Base-by-base conservation (phyloP, 2,329 filamentous ascomycete genomes). In the Scopulariopsis brevicaulis region DNA sequence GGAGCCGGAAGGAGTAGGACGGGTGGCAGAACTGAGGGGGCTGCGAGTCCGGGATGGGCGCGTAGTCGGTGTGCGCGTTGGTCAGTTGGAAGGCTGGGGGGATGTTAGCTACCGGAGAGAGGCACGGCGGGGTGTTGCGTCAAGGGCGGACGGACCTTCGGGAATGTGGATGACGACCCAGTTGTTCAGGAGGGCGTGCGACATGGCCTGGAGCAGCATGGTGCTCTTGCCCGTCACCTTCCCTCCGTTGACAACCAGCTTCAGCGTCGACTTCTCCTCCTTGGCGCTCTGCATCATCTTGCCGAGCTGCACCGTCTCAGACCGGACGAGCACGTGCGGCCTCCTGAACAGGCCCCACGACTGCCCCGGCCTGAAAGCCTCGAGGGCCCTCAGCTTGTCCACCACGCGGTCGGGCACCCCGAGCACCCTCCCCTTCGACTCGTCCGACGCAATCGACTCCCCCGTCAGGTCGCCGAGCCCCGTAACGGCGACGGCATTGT, bases 151-250 rank as follows among this genome's bases (percentile, higher is more conserved):
- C 78, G 65, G 77, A 95, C 92, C 88, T 74, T 99, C 91, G 43
- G 94, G 92, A 56, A 97, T 80, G 67, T 89, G 87, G 59, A 99
- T 79, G 53, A 97, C 91, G 52, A 96, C 79, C 90, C 92, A 97
- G 32, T 87, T 81, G 69, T 90, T 90, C 66, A 92, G 70, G 63
- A 93, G 85, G 1, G 84, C 93, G 71, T 92, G 86, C 20, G 87
- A 77, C 80, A 95, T 83, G 46, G 87, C 88, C 74, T 97, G 92
- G 53, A 96, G 76, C 66, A 95, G 71, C 66, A 96, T 74, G 64
- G 94, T 83, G 69, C 89, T 96, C 81, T 97, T 99, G 40, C 94
- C 94, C 15, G 86, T 83, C 50, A 85, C 80, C 68, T 81, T 85
- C 58, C 83, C 81, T 3, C 94, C 94, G 52, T 82, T 85, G 55